Evolutionary conservation across 2,329 filamentous ascomycete genomes (phyloP).

Genomic region (Colletotrichum tanaceti): DNA sequence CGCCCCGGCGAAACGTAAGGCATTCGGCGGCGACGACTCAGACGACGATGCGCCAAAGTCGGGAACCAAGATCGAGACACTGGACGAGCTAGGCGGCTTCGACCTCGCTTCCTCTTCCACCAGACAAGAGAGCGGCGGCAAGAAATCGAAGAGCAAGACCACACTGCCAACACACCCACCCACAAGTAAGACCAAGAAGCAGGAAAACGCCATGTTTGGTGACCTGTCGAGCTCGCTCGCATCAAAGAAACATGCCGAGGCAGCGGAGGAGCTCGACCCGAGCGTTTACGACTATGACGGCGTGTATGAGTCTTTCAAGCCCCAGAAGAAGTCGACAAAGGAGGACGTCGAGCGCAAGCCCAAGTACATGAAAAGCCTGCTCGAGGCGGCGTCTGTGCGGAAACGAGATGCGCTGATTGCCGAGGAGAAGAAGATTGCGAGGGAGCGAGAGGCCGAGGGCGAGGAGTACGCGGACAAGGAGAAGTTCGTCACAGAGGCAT

Average conservation of each 20-base stretch:
- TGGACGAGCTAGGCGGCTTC: conserved; percentile 70
- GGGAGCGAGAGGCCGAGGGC: conserved; percentile 82
- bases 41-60: conserved; percentile 60
- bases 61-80: conserved; percentile 62
- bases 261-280: conserved; percentile 74
- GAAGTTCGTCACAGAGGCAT: conserved; percentile 86
- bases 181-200: conserved; percentile 56
- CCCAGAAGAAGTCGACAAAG: conserved; percentile 66
- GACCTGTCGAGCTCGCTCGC: conserved; percentile 75
- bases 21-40: conserved; percentile 70
- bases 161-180: conserved; percentile 54
- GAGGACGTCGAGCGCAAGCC: conserved; percentile 71
- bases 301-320: conserved; percentile 82
- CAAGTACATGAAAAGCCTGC: conserved; percentile 81
- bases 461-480: conserved; percentile 86
- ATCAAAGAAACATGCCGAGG: conserved; percentile 72
- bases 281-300: conserved; percentile 88
- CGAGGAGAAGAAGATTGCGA: conserved; percentile 82
- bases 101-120: conserved; percentile 46
- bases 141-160: conserved; percentile 50
- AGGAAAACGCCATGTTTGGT: conserved; percentile 62
- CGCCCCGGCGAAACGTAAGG: conserved; percentile 62
- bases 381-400: conserved; percentile 78
- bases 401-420: conserved; percentile 83
- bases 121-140: conserved; percentile 46